Evolutionary conservation across 306 rosid species (phyloP), one percentile per base, ranked within the genome.

Genomic region (Herpetospermum pedunculosum): DNA sequence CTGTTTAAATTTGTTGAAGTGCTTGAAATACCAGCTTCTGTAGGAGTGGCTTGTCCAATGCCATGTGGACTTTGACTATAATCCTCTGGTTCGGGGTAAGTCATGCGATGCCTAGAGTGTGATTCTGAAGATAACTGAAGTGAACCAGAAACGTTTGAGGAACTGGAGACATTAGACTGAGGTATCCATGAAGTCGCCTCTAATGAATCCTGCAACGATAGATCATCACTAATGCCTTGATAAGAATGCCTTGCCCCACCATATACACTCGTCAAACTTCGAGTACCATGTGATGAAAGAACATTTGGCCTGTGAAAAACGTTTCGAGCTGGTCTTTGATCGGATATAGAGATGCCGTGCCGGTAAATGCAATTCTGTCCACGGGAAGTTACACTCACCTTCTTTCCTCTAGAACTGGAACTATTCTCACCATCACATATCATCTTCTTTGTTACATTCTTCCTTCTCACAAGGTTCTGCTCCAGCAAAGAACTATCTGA

Each of bases 381-480:
- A 32, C 73, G 80, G 8, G 85, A 76, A 28, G 88, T 78, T 4
- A 89, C 96, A 35, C 78, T 84, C 32, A 84, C 89, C 82, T 85
- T 95, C 87, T 91, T 95, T 76, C 96, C 96, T 83, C 79, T 83
- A 50, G 87, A 64, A 79, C 77, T 32, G 35, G 95, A 91, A 76
- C 96, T 95, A 74, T 89, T 84, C 84, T 95, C 99, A 76, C 96
- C 97, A 80, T 89, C 96, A 71, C 83, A 84, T 58, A 77, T 77
- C 82, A 88, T 86, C 79, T 78, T 89, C 84, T 85, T 90, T 8
- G 85, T 73, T 21, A 77, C 63, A 58, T 95, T 90, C 67, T 83
- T 89, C 82, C 81, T 87, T 83, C 72, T 84, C 80, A 54, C 80
- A 28, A 72, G 55, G 62, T 76, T 84, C 72, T 82, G 80, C 75